These are phyloP conservation scores for Penicillium antarcticum DNA, from an alignment of 495 filamentous ascomycete genomes.

Conservation along the genomic window DNA sequence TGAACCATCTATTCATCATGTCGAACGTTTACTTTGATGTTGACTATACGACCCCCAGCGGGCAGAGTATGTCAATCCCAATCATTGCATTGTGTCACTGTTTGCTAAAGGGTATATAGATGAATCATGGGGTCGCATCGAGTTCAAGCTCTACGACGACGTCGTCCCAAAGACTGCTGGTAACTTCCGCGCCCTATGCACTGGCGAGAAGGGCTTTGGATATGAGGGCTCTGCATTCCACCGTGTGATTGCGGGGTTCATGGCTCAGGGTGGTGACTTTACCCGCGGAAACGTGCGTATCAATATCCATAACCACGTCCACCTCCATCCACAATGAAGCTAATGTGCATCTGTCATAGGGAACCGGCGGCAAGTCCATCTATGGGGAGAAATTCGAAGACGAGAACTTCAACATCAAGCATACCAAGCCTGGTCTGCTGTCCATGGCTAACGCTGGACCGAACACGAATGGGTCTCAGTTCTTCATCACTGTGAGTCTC, in stretches of 20 bases:
- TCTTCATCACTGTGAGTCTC: conserved; percentile 72
- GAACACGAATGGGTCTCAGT: conserved; percentile 76
- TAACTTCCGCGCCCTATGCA: conserved; percentile 87
- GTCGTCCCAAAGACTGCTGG: conserved; percentile 83
- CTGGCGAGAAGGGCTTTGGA: conserved; percentile 79
- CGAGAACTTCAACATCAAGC: conserved; percentile 78
- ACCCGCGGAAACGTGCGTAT: conserved; percentile 67
- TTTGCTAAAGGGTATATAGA: too few relatives aligned
- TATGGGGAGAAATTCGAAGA: conserved; percentile 88
- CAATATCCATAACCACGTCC: background rate
- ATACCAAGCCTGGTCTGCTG: conserved; percentile 75
- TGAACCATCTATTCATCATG: too few relatives aligned
- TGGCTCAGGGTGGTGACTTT: conserved; percentile 52
- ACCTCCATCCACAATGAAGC: background rate
- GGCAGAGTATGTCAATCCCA: too few relatives aligned
- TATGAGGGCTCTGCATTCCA: conserved; percentile 83
- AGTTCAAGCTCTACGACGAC: conserved; percentile 78
- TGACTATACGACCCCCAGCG: too few relatives aligned
- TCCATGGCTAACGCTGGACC: conserved; percentile 91
- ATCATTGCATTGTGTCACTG: too few relatives aligned
- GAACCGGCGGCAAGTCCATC: conserved; percentile 90
- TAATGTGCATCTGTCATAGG: conserved; percentile 17
- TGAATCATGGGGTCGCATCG: conserved; percentile 58
- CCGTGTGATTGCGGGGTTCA: conserved; percentile 87
- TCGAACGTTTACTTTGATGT: too few relatives aligned